A percentile compares a stretch with the other conserved stretches of the same genome.
Conservation (phyloP, 2,329 filamentous ascomycete genomes). For the Colletotrichum lentis region DNA sequence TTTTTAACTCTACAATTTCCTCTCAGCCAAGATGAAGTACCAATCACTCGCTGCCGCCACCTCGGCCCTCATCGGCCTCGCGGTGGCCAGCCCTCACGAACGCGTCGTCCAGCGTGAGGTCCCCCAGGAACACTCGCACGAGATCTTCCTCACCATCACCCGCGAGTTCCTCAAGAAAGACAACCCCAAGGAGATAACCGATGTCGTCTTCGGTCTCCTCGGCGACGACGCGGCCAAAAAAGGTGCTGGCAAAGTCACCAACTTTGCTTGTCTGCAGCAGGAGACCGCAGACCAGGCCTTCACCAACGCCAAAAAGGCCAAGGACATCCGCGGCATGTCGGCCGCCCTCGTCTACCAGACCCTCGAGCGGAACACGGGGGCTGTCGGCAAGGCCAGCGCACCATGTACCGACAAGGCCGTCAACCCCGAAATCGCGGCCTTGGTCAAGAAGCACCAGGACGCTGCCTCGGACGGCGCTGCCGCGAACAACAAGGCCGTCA, state of each 20-base stretch:
- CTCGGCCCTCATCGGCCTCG: slow-evolving; percentile 33
- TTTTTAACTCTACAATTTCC: slow-evolving; percentile 16
- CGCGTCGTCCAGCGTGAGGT: slow-evolving; percentile 50
- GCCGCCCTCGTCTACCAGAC: slow-evolving; percentile 63
- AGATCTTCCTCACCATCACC: slow-evolving; percentile 54
- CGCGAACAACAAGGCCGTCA: slow-evolving; percentile 54
- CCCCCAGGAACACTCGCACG: slow-evolving; percentile 63
- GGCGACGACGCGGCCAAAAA: slow-evolving; percentile 60
- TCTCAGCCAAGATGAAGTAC: slow-evolving; percentile 39
- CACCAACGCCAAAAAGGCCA: slow-evolving; percentile 64
- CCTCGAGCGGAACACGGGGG: slow-evolving; percentile 60
- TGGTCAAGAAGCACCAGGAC: slow-evolving; percentile 55
- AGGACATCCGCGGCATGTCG: slow-evolving; percentile 62
- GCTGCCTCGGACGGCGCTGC: slow-evolving; percentile 52
- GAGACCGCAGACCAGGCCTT: slow-evolving; percentile 66
- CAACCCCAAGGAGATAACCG: slow-evolving; percentile 58
- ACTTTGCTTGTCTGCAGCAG: slow-evolving; percentile 57
- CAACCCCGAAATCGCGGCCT: slow-evolving; percentile 56
- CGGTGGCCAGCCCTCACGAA: slow-evolving; percentile 20
- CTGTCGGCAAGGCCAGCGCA: slow-evolving; percentile 51
- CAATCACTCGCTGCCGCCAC: slow-evolving; percentile 32
- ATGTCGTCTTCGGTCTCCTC: slow-evolving; percentile 59
- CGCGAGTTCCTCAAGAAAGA: slow-evolving; percentile 52
- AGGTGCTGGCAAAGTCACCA: slow-evolving; percentile 47
- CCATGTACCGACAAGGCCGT: slow-evolving; percentile 52